A percentile compares a stretch with the other conserved stretches of the same genome.
Evolutionary conservation across 495 filamentous ascomycete genomes (phyloP).

Genomic region (Xylaria venustula): DNA sequence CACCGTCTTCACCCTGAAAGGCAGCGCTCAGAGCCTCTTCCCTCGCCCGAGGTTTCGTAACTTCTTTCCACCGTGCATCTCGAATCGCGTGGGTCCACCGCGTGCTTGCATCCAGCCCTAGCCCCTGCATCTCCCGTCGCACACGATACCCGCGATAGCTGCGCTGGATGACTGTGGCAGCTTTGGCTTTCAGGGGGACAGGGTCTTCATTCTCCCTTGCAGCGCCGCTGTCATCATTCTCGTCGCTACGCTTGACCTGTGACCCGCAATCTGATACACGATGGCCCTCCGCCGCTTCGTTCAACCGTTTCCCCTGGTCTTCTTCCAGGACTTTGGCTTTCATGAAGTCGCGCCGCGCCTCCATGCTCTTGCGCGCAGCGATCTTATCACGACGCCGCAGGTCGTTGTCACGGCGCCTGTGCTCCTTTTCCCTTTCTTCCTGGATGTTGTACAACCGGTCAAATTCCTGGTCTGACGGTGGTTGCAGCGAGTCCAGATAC

Average conservation of each 20-base stretch:
- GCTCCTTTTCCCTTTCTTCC: conserved; percentile 45
- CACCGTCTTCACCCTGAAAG: not conserved
- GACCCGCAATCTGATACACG: conserved; percentile 7
- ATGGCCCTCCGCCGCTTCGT: not conserved
- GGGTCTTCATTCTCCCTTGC: conserved; percentile 12
- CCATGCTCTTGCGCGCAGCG: conserved; percentile 18
- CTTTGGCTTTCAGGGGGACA: conserved; percentile 26
- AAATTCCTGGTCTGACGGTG: conserved; percentile 44
- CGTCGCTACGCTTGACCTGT: conserved; percentile 1
- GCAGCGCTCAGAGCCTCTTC: conserved; percentile 5
- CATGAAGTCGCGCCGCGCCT: conserved; percentile 28
- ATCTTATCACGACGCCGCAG: conserved; percentile 27
- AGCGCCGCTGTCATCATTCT: conserved; percentile 1
- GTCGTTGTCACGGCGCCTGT: conserved; percentile 32
- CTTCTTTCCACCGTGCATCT: conserved; percentile 60
- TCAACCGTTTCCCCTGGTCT: not conserved
- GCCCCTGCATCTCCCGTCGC: conserved; percentile 62
- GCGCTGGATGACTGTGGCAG: conserved; percentile 60
- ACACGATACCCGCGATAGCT: conserved; percentile 70
- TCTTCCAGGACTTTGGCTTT: conserved; percentile 20
- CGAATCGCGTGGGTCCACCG: conserved; percentile 68
- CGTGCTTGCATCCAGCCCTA: conserved; percentile 62
- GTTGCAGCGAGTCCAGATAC: conserved; percentile 49
- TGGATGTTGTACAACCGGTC: conserved; percentile 43
- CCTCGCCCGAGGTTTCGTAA: conserved; percentile 49